phyloP scores from a whole-genome alignment of 2,329 filamentous ascomycete genomes.

The Stylonectria norvegica region DNA sequence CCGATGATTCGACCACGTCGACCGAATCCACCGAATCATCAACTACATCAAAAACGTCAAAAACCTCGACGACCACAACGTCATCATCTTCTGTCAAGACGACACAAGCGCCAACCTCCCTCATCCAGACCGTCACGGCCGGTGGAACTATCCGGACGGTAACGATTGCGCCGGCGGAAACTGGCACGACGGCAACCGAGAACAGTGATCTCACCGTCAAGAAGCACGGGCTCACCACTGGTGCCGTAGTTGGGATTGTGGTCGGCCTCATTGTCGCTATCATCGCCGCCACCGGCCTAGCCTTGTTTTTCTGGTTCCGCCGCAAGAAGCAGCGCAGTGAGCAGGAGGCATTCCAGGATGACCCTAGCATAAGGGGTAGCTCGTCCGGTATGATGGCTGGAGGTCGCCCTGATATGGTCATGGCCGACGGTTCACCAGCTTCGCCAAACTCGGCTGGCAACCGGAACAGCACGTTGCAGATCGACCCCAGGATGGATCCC shows the following conservation, averaged over 20 bases:
- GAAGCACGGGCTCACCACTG: slow-evolving; percentile 38
- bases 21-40: too few relatives aligned
- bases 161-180: slow-evolving; percentile 46
- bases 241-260: slow-evolving; percentile 51
- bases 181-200: slow-evolving; percentile 17
- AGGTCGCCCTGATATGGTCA: slow-evolving; percentile 42
- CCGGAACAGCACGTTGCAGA: slow-evolving; percentile 52
- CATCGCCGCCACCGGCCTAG: slow-evolving; percentile 35
- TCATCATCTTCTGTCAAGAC: slow-evolving; percentile 19
- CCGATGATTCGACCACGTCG: too few relatives aligned
- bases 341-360: slow-evolving; percentile 41
- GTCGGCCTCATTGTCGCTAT: slow-evolving; percentile 48
- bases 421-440: slow-evolving; percentile 27
- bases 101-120: slow-evolving; percentile 24
- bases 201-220: slow-evolving; percentile 14
- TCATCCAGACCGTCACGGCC: slow-evolving; percentile 52
- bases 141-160: slow-evolving; percentile 54
- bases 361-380: slow-evolving; percentile 48
- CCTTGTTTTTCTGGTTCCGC: slow-evolving; percentile 43
- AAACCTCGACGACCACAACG: slow-evolving; percentile 19
- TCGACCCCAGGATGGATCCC: slow-evolving; percentile 62
- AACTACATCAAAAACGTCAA: slow-evolving; percentile 2
- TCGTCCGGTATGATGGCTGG: slow-evolving; percentile 45
- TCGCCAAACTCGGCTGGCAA: slow-evolving; percentile 41
- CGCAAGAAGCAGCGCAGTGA: slow-evolving; percentile 43